Percentiles rank a stretch among this genome's conserved stretches.
Conservation (phyloP, 768 basidiomycete genomes). For the Collybia mongolica region DNA sequence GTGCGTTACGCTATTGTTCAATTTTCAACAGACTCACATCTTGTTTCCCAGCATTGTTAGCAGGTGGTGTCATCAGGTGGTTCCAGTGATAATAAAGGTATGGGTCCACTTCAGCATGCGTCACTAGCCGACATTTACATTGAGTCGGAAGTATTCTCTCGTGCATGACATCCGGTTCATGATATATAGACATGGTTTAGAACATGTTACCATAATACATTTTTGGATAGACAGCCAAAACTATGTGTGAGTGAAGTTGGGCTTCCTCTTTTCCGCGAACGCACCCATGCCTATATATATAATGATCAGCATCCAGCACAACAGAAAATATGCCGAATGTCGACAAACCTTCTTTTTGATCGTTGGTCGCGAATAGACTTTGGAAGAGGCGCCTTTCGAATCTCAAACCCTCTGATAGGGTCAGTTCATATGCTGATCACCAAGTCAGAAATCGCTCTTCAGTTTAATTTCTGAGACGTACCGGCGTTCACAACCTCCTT, state of each 20-base stretch:
- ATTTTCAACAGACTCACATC: neutral
- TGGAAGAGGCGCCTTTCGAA: conserved; percentile 93
- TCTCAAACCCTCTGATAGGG: conserved; percentile 77
- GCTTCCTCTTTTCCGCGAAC: conserved; percentile 90
- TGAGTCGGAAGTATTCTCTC: neutral
- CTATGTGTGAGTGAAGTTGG: conserved; percentile 71
- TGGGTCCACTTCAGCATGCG: no score
- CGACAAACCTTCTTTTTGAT: conserved; percentile 88
- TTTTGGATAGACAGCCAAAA: neutral
- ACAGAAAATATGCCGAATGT: conserved; percentile 3
- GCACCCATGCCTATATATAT: conserved; percentile 78
- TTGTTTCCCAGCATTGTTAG: conserved; percentile 27
- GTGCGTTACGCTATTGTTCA: conserved; percentile 31
- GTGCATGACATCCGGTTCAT: neutral
- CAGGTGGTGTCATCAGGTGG: conserved; percentile 41
- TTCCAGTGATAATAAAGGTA: conserved; percentile 18
- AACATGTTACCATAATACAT: neutral
- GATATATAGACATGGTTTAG: neutral
- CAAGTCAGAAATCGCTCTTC: conserved; percentile 2
- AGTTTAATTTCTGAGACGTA: conserved; percentile 25
- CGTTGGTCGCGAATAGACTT: conserved; percentile 86
- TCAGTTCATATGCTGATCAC: conserved; percentile 69
- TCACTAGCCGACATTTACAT: neutral
- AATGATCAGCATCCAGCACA: neutral
- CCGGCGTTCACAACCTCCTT: conserved; percentile 95